These are phyloP conservation scores for Amanita inopinata DNA, from an alignment of 768 basidiomycete species.

Conservation along the genomic window DNA sequence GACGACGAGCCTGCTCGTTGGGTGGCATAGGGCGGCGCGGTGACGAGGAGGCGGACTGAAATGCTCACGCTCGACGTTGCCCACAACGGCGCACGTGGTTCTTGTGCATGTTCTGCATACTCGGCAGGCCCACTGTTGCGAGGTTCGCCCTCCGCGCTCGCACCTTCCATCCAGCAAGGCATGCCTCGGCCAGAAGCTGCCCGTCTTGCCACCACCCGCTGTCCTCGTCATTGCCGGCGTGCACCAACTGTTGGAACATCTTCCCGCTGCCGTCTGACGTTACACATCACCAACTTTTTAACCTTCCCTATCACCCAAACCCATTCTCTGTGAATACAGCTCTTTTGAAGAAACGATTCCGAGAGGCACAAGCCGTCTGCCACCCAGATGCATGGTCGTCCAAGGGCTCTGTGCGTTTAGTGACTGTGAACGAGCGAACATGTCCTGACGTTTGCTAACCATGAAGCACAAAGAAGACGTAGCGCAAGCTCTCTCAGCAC, in stretches of 20 bases:
- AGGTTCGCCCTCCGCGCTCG: conserved; percentile 6
- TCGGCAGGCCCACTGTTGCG: no score
- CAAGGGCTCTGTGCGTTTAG: conserved; percentile 42
- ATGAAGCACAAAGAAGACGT: conserved; percentile 43
- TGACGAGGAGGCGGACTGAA: conserved; percentile 29
- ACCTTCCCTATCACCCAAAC: conserved; percentile 49
- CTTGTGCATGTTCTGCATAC: background rate
- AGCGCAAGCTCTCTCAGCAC: conserved; percentile 60
- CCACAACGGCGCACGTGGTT: conserved; percentile 5
- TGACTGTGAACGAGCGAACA: conserved; percentile 2
- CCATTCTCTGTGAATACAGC: conserved; percentile 60
- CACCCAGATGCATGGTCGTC: conserved; percentile 86
- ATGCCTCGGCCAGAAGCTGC: conserved; percentile 28
- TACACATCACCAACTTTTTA: conserved; percentile 62
- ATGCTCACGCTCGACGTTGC: no score
- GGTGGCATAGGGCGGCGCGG: conserved; percentile 31
- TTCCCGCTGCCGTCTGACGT: conserved; percentile 42
- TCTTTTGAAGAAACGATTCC: conserved; percentile 55
- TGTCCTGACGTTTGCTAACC: conserved; percentile 8
- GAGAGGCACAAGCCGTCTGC: conserved; percentile 61
- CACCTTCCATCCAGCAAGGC: background rate
- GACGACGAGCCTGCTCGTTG: conserved; percentile 38
- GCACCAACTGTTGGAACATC: conserved; percentile 62
- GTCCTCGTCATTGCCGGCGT: conserved; percentile 63
- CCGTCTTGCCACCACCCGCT: conserved; percentile 53